Evolutionary conservation across 23 red algal genomes (phyloP).

Genomic region (Pyropia yezoensis): DNA sequence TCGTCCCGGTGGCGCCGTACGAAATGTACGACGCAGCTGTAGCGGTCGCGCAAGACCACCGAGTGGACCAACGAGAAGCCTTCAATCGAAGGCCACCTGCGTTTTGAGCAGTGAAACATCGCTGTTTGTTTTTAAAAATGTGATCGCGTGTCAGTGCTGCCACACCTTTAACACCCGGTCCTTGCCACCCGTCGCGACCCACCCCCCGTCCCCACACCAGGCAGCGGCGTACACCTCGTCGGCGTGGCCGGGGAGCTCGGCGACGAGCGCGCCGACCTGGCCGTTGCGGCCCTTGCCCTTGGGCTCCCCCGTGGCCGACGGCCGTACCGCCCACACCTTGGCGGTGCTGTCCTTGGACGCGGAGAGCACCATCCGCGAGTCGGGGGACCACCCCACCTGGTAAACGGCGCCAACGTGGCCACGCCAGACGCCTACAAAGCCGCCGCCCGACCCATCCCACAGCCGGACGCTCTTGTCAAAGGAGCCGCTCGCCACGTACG

Average conservation of each 20-base stretch:
- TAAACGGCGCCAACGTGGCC: constrained; percentile 91
- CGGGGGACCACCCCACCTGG: constrained; percentile 73
- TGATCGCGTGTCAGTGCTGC: constrained; percentile 47
- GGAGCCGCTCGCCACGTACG: constrained; percentile 73
- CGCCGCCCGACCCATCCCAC: constrained; percentile 74
- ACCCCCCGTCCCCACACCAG: constrained; percentile 83
- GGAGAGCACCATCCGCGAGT: constrained; percentile 69
- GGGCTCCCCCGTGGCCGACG: neutral
- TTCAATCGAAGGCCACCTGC: too few species aligned
- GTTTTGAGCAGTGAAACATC: too few species aligned
- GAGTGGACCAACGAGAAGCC: too few species aligned
- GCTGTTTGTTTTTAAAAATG: too few species aligned
- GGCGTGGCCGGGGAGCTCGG: constrained; percentile 88
- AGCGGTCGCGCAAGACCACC: too few species aligned
- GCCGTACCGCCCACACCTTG: constrained; percentile 74
- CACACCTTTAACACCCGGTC: constrained; percentile 91
- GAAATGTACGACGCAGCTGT: too few species aligned
- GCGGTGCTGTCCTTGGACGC: constrained; percentile 85
- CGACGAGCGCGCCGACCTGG: constrained; percentile 28
- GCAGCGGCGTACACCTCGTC: constrained; percentile 96
- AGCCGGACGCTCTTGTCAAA: constrained; percentile 93
- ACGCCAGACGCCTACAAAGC: constrained; percentile 65
- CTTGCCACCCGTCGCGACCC: constrained; percentile 72
- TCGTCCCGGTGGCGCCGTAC: too few species aligned
- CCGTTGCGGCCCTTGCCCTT: too few species aligned